Conservation (phyloP, 768 basidiomycete genomes). For the Tricholomella constricta region DNA sequence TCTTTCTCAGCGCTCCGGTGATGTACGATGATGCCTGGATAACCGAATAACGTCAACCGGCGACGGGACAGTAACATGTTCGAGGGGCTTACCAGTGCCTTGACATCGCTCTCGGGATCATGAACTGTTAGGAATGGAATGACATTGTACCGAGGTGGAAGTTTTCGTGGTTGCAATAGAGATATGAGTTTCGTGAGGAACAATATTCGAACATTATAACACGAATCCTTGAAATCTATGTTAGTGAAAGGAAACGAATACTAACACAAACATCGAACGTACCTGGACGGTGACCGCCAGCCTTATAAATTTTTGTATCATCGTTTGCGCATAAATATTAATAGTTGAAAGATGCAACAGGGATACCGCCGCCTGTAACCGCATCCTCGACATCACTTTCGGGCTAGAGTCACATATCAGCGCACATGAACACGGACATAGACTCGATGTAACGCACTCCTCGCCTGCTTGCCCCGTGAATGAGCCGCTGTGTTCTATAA, state of each 20-base stretch:
- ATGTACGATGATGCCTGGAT: slow-evolving; percentile 60
- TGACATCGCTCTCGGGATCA: slow-evolving; percentile 87
- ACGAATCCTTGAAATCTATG: slow-evolving; percentile 65
- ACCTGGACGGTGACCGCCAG: slow-evolving; percentile 82
- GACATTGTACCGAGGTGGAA: slow-evolving; percentile 74
- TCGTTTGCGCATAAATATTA: slow-evolving; percentile 53
- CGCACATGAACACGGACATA: background rate
- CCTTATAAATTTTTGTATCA: slow-evolving; percentile 63
- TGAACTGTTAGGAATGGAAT: slow-evolving; percentile 88
- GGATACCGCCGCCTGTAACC: slow-evolving; percentile 80
- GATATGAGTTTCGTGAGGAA: slow-evolving; percentile 77
- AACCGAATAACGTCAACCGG: slow-evolving; percentile 11
- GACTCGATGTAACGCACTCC: slow-evolving; percentile 37
- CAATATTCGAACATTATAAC: slow-evolving; percentile 77
- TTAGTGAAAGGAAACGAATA: slow-evolving; percentile 1
- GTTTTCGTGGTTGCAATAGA: slow-evolving; percentile 62
- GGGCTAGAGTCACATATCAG: slow-evolving; percentile 39
- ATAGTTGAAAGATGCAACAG: slow-evolving; percentile 76
- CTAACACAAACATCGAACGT: slow-evolving; percentile 17
- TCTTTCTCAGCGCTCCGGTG: slow-evolving; percentile 43
- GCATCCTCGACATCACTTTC: slow-evolving; percentile 71
- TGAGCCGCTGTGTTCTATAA: slow-evolving; percentile 73
- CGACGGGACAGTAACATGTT: background rate
- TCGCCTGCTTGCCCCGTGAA: slow-evolving; percentile 47
- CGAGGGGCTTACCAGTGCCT: slow-evolving; percentile 53